Conservation (phyloP, 23 red algal species). For the Cyanidiococcus yangmingshanensis region DNA sequence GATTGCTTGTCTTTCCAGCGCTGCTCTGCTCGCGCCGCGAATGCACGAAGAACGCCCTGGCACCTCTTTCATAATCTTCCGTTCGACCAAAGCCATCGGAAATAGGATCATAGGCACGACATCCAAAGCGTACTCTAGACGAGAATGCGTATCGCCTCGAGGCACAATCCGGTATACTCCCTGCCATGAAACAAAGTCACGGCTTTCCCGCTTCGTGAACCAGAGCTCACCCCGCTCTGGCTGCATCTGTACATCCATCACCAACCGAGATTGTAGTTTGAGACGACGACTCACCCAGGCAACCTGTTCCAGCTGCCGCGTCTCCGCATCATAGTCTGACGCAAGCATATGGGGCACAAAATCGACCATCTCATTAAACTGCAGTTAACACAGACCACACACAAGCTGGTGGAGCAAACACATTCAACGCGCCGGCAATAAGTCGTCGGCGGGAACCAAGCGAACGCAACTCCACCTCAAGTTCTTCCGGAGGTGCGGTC, state of each 20-base stretch:
- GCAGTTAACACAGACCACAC: conserved; percentile 72
- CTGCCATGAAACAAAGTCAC: conserved; percentile 70
- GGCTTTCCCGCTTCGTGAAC: conserved; percentile 42
- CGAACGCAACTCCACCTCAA: neutral
- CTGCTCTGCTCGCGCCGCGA: conserved; percentile 36
- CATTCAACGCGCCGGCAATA: conserved; percentile 38
- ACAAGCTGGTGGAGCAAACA: conserved; percentile 33
- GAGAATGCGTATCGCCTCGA: conserved; percentile 12
- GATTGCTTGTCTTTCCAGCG: neutral
- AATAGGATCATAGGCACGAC: conserved; percentile 60
- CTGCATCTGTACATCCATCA: conserved; percentile 42
- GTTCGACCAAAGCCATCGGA: conserved; percentile 77
- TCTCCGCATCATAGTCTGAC: conserved; percentile 1
- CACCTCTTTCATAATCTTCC: conserved; percentile 83
- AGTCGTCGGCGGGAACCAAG: conserved; percentile 51
- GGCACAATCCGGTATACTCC: conserved; percentile 39
- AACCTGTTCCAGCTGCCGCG: conserved; percentile 54
- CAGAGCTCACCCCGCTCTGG: conserved; percentile 23
- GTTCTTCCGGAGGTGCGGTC: neutral
- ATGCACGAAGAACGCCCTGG: conserved; percentile 55
- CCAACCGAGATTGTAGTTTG: conserved; percentile 45
- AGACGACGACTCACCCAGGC: conserved; percentile 55
- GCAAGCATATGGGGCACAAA: conserved; percentile 74
- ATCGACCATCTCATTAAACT: conserved; percentile 40
- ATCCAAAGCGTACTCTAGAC: conserved; percentile 60